These are phyloP conservation scores for Xylaria acuta DNA, from an alignment of 495 filamentous ascomycete genomes.

Conservation along the genomic window DNA sequence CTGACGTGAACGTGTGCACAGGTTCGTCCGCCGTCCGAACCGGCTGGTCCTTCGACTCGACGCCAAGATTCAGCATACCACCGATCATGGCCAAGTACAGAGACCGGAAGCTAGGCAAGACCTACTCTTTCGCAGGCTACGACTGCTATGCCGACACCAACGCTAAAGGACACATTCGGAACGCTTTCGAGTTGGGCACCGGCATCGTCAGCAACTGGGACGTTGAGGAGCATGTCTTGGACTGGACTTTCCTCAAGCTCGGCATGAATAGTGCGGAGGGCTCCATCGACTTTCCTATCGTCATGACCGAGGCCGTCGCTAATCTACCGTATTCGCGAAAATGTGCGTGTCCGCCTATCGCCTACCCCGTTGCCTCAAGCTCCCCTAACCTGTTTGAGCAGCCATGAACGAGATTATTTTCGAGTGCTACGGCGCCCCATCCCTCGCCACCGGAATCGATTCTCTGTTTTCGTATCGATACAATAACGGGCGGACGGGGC, in stretches of 20 bases:
- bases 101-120: conserved; percentile 88
- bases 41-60: conserved; percentile 89
- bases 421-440: conserved; percentile 89
- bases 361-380: background rate
- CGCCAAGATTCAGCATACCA: conserved; percentile 78
- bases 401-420: conserved; percentile 97
- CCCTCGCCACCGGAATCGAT: conserved; percentile 91
- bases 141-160: conserved; percentile 95
- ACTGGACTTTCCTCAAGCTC: conserved; percentile 91
- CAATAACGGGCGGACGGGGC: conserved; percentile 85
- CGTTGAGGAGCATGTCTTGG: conserved; percentile 89
- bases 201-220: conserved; percentile 97
- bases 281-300: conserved; percentile 79
- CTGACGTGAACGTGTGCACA: conserved; percentile 45
- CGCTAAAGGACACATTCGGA: conserved; percentile 84
- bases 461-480: conserved; percentile 93
- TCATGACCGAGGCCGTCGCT: conserved; percentile 96
- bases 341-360: conserved; percentile 60
- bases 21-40: conserved; percentile 88
- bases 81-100: conserved; percentile 93
- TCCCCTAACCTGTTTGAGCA: conserved; percentile 43
- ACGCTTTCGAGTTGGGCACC: conserved; percentile 87
- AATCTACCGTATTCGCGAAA: conserved; percentile 85
- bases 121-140: conserved; percentile 86
- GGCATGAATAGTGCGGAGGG: conserved; percentile 79